phyloP scores from a whole-genome alignment of 345 rosid species.

The Clarkia xantiana region DNA sequence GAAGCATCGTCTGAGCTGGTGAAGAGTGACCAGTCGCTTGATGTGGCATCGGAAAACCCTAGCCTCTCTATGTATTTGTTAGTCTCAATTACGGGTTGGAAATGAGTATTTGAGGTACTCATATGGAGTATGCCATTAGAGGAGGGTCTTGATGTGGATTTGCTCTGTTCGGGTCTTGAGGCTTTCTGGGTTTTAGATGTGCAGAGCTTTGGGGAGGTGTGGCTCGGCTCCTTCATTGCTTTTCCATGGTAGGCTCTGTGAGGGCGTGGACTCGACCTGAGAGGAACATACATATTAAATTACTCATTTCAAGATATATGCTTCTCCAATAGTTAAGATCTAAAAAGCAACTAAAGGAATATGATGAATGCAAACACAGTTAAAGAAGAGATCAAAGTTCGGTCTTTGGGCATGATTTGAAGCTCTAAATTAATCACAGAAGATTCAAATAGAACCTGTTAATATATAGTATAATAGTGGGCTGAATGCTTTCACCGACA shows the following conservation, averaged over 20 bases:
- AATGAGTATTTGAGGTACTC: slow-evolving; percentile 8
- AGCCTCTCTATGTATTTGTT: slow-evolving; percentile 4
- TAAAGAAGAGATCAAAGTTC: no score
- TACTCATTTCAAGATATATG: no score
- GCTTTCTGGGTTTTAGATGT: neutral
- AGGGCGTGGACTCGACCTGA: neutral
- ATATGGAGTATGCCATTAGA: no score
- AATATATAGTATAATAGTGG: no score
- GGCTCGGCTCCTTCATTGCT: slow-evolving; percentile 17
- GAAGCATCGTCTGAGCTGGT: slow-evolving; percentile 90
- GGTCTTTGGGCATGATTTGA: no score
- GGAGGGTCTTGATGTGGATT: no score
- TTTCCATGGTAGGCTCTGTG: slow-evolving; percentile 15
- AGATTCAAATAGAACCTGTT: no score
- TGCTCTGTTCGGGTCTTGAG: no score
- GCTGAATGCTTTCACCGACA: no score
- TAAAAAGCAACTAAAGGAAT: no score
- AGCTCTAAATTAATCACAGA: no score
- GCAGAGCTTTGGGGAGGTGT: slow-evolving; percentile 15
- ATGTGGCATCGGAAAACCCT: slow-evolving; percentile 49
- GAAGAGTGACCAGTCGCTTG: slow-evolving; percentile 77
- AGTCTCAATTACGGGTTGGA: slow-evolving; percentile 16
- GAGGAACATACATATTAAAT: slow-evolving; percentile 6
- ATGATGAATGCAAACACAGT: neutral
- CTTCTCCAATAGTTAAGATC: no score